phyloP scores from a whole-genome alignment of 1,139 yeast genomes.

The Hemisphaericaspora lyxosophila region DNA sequence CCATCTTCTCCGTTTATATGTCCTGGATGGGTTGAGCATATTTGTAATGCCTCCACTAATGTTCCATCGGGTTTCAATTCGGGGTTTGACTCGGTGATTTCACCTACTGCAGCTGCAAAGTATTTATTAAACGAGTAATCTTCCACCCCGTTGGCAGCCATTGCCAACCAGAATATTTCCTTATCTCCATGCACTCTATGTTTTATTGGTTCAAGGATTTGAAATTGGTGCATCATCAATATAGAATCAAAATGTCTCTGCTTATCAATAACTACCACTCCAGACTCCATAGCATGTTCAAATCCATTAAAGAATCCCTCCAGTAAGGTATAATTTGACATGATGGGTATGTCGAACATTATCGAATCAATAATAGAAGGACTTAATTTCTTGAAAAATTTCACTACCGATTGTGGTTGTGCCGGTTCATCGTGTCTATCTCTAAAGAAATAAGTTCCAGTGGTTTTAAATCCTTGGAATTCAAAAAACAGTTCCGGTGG shows the following conservation, averaged over 20 bases:
- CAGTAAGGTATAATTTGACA: slow-evolving; percentile 22
- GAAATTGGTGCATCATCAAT: slow-evolving; percentile 29
- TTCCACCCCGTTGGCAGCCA: slow-evolving; percentile 34
- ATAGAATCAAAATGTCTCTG: slow-evolving; percentile 29
- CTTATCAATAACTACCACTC: slow-evolving; percentile 29
- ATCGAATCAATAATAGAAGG: slow-evolving; percentile 31
- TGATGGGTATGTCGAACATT: slow-evolving; percentile 33
- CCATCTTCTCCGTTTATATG: slow-evolving; percentile 36
- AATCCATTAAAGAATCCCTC: slow-evolving; percentile 29
- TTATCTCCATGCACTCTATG: slow-evolving; percentile 33
- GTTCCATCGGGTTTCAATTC: slow-evolving; percentile 21
- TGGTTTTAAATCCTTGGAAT: slow-evolving; percentile 29
- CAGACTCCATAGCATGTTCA: slow-evolving; percentile 35
- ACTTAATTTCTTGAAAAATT: slow-evolving; percentile 26
- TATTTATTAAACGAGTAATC: slow-evolving; percentile 27
- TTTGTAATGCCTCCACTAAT: slow-evolving; percentile 24
- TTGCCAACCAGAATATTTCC: slow-evolving; percentile 35
- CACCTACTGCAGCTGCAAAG: slow-evolving; percentile 32
- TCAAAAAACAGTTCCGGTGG: slow-evolving; percentile 40
- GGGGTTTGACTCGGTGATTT: slow-evolving; percentile 20
- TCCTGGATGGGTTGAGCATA: slow-evolving; percentile 48
- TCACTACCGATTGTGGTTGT: slow-evolving; percentile 30
- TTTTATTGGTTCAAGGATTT: slow-evolving; percentile 25
- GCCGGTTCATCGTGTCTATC: slow-evolving; percentile 37
- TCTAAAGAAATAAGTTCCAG: slow-evolving; percentile 49